Conservation (phyloP, 139 green algal genomes). For the Chloropicon primus region DNA sequence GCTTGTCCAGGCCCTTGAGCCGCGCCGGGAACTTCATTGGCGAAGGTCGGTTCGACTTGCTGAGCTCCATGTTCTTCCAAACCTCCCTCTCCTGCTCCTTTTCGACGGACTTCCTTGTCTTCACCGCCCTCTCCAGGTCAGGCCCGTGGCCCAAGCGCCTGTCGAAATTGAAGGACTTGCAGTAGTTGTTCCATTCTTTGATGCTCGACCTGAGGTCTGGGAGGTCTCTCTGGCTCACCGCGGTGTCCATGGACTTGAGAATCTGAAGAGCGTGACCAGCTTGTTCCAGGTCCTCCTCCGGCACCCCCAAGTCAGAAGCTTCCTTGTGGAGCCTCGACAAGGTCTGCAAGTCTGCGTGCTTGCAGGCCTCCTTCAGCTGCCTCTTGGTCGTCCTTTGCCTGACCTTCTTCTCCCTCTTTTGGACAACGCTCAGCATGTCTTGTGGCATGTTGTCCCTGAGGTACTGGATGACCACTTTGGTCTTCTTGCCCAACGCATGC, state of each 20-base stretch:
- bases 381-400: background rate
- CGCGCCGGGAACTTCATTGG: background rate
- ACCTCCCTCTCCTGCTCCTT: background rate
- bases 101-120: background rate
- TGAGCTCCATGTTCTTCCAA: background rate
- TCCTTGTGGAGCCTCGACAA: background rate
- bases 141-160: background rate
- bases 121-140: background rate
- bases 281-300: background rate
- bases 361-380: background rate
- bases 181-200: background rate
- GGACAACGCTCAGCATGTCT: background rate
- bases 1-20: background rate
- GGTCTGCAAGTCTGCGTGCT: background rate
- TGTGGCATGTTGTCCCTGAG: background rate
- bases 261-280: background rate
- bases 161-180: background rate
- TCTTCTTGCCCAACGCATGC: background rate
- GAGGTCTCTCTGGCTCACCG: background rate
- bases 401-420: background rate
- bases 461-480: background rate
- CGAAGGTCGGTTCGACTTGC: background rate
- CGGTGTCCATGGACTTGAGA: background rate
- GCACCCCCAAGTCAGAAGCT: background rate
- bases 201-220: background rate